Conservation (phyloP, 805 yeast genomes). For the Lipomyces sp. region DNA sequence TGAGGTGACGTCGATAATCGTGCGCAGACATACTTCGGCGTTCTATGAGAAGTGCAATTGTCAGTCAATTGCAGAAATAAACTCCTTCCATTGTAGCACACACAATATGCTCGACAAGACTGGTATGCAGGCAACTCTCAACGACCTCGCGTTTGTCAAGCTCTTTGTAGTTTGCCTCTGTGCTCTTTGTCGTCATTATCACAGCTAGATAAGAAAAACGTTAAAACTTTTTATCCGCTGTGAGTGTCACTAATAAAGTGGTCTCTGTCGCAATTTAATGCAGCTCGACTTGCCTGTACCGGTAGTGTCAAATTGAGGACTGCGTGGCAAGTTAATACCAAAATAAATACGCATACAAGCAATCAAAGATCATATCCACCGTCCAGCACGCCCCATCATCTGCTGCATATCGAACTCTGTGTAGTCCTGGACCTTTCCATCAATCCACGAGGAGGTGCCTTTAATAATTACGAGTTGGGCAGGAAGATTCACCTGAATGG, state of each 20-base stretch:
- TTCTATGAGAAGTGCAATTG: slow-evolving; percentile 40
- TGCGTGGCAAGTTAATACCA: no score
- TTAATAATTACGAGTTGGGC: slow-evolving; percentile 59
- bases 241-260: no score
- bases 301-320: slow-evolving; percentile 54
- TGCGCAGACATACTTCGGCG: slow-evolving; percentile 46
- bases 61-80: no score
- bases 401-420: slow-evolving; percentile 55
- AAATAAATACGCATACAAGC: not conserved
- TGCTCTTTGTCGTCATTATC: slow-evolving; percentile 45
- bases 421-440: slow-evolving; percentile 47
- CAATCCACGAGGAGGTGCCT: slow-evolving; percentile 54
- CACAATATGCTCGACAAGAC: slow-evolving; percentile 29
- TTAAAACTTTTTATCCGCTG: no score
- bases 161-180: slow-evolving; percentile 42
- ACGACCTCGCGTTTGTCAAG: slow-evolving; percentile 45
- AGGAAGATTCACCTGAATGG: slow-evolving; percentile 49
- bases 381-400: slow-evolving; percentile 65
- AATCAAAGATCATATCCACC: slow-evolving; percentile 9
- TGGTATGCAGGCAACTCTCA: slow-evolving; percentile 42
- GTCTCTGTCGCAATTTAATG: not conserved
- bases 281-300: slow-evolving; percentile 40
- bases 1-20: slow-evolving; percentile 40
- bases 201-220: no score
- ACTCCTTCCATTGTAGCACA: slow-evolving; percentile 6